Evolutionary conservation across 2,329 filamentous ascomycete genomes (phyloP), one percentile per base, ranked within the genome.

Genomic region (Calonectria hongkongensis): DNA sequence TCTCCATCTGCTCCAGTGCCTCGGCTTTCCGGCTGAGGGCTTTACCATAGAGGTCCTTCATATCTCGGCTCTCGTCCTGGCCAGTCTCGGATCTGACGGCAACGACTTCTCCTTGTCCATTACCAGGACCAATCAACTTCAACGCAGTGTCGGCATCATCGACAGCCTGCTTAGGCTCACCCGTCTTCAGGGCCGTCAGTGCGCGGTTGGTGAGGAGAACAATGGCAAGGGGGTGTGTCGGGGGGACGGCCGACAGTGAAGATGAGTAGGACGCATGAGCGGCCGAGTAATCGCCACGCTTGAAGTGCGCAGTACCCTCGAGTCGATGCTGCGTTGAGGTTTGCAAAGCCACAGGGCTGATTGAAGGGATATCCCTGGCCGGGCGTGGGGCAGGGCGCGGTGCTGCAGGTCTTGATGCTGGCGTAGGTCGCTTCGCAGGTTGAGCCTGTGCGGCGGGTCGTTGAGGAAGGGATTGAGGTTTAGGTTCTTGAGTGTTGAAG

Each of bases 1-100:
- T 95, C 85, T 99, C 97, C 88, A 99, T 93, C 81, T 98, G 94
- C 83, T 99, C 97, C 9, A 98, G 88, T 1, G 95, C 97, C 85
- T 99, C 97, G 0, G 97, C 97, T 86, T 98, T 98, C 67, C 97
- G 93, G 85, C 94, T 96, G 36, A 98, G 86, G 0, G 96, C 96
- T 84, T 98, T 99, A 66, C 95, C 96, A 81, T 94, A 98, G 74
- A 98, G 94, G 21, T 98, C 96, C 75, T 92, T 94, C 94, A 99
- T 98, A 60, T 96, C 93, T 77, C 97, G 97, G 25, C 87, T 86
- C 69, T 93, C 89, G 41, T 92, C 89, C 48, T 85, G 85, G n/a
- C 87, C 85, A 68, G 89, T 89, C 7, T 87, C 86, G 27, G 88
- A 89, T 28, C 88, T 89, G 0, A 98, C 87, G 25, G 93, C 89